Evolutionary conservation across 2,329 filamentous ascomycete species (phyloP).

Genomic region (Penicillium olsonii): DNA sequence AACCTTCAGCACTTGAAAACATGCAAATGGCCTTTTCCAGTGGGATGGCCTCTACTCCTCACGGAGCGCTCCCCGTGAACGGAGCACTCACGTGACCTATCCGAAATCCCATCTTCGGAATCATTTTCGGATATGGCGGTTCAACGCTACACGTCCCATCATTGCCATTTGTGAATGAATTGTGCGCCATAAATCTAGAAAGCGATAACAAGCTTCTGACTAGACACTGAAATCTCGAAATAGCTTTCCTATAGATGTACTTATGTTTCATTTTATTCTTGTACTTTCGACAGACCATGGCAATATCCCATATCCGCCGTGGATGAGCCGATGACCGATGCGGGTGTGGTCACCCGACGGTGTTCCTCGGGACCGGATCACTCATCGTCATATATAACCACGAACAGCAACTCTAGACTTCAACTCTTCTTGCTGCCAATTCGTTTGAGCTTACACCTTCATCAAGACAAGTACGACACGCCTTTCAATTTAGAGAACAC

Average conservation of each 20-base stretch:
- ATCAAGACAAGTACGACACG: neutral
- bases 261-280: no score
- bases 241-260: no score
- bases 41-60: no score
- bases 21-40: no score
- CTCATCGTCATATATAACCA: conserved; percentile 7
- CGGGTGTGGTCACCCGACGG: conserved; percentile 16
- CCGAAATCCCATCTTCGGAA: neutral
- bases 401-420: neutral
- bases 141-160: neutral
- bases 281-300: no score
- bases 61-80: no score
- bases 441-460: neutral
- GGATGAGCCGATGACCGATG: conserved; percentile 2
- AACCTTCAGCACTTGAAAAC: no score
- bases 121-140: neutral
- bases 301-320: neutral
- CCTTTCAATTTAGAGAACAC: neutral
- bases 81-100: neutral
- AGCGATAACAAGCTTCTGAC: no score
- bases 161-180: no score
- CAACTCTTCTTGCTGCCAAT: neutral
- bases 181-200: no score
- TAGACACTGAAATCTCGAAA: no score
- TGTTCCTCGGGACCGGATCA: conserved; percentile 15